Conservation (phyloP, 2,329 filamentous ascomycete species). For the Pseudogymnoascus sp. region DNA sequence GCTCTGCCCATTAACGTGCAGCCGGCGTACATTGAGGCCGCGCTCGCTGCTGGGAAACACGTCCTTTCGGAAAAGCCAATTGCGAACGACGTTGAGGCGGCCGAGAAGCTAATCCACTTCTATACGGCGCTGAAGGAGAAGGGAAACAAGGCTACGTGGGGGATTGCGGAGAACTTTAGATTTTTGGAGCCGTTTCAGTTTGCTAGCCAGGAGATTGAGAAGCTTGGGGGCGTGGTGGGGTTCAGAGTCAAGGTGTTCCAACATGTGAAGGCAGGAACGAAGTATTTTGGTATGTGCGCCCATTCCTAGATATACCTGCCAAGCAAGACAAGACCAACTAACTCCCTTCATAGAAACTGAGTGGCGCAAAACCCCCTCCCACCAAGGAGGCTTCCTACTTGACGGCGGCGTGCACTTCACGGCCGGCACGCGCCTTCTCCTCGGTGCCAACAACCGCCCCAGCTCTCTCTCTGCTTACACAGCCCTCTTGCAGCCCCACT, state of each 20-base stretch:
- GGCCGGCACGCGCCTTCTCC: constrained; percentile 53
- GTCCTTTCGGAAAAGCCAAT: constrained; percentile 50
- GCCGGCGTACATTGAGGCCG: constrained; percentile 42
- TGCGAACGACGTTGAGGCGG: constrained; percentile 41
- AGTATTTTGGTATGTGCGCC: constrained; percentile 35
- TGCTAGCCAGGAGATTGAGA: constrained; percentile 41
- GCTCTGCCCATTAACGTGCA: constrained; percentile 45
- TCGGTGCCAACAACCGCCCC: constrained; percentile 34
- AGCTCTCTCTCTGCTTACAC: constrained; percentile 23
- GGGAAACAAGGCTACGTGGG: constrained; percentile 39
- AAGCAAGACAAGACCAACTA: constrained; percentile 7
- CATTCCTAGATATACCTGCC: neutral
- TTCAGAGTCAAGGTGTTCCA: constrained; percentile 44
- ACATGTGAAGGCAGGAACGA: constrained; percentile 38
- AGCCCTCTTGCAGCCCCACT: constrained; percentile 23
- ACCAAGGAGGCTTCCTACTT: constrained; percentile 70
- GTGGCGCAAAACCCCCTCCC: constrained; percentile 61
- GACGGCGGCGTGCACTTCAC: constrained; percentile 70
- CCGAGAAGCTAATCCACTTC: constrained; percentile 41
- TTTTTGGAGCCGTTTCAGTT: constrained; percentile 50
- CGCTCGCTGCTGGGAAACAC: constrained; percentile 44
- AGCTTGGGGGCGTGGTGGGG: constrained; percentile 47
- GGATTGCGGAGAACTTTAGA: constrained; percentile 67
- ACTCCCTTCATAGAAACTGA: constrained; percentile 34
- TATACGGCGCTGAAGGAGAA: constrained; percentile 30